Evolutionary conservation across 257 asterid species (phyloP).

Genomic region (Dorcoceras hygrometricum): DNA sequence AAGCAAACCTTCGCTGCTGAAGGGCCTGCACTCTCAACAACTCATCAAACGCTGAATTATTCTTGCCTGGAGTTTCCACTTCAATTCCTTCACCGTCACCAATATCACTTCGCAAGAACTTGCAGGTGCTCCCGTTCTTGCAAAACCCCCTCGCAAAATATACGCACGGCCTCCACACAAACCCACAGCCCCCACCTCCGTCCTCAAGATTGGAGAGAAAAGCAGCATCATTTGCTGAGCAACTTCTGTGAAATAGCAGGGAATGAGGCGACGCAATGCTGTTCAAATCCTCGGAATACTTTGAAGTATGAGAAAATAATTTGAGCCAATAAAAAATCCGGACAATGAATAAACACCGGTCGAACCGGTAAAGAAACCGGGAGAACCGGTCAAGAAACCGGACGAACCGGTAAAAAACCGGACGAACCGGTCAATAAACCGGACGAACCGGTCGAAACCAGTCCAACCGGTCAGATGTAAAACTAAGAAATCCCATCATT

Average conservation of each 20-base stretch:
- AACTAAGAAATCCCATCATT: too few species aligned
- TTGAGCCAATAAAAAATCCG: too few species aligned
- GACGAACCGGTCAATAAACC: too few species aligned
- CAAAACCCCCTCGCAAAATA: slow-evolving; percentile 76
- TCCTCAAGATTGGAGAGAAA: slow-evolving; percentile 51
- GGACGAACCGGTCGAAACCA: too few species aligned
- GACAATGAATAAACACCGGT: too few species aligned
- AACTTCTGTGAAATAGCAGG: slow-evolving; percentile 63
- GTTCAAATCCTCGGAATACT: slow-evolving; percentile 49
- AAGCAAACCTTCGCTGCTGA: slow-evolving; percentile 72
- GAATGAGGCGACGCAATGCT: slow-evolving; percentile 27
- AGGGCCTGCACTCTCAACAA: slow-evolving; percentile 61
- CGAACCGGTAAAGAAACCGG: too few species aligned
- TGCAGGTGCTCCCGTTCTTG: slow-evolving; percentile 63
- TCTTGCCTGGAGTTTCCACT: slow-evolving; percentile 49
- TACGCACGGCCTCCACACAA: slow-evolving; percentile 80
- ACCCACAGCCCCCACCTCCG: slow-evolving; percentile 40
- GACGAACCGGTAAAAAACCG: too few species aligned
- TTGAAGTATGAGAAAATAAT: too few species aligned
- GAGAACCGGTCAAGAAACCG: too few species aligned
- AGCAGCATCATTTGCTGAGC: slow-evolving; percentile 78
- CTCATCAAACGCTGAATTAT: slow-evolving; percentile 58
- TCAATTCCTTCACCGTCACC: slow-evolving; percentile 33
- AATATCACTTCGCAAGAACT: slow-evolving; percentile 49
- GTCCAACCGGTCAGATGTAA: too few species aligned